Base-by-base conservation (phyloP, 2,329 filamentous ascomycete genomes). In the Diaporthe helianthi region DNA sequence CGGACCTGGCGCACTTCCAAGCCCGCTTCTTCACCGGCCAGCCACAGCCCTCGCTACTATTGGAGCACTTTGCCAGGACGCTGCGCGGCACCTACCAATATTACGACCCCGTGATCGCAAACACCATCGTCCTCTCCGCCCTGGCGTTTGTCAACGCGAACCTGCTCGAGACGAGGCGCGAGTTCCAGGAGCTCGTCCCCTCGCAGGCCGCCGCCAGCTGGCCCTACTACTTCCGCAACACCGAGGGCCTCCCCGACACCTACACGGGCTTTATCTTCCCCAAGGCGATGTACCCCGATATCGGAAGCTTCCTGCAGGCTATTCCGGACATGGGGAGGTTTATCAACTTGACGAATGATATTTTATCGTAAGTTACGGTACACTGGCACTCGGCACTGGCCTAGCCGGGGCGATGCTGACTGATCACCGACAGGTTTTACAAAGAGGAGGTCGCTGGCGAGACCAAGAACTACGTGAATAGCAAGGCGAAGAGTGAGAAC, bases 81-180 rank as follows among this genome's bases (percentile, higher is more conserved):
- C 38, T 78, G 24, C 74, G 73, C 6, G 55, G 69, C 1, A 73
- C 71, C 1, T 76, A 73, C 58, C 52, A 67, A 10, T 70, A 73
- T 53, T 78, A 74, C 67, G 72, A 76, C 10, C 73, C 76, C 1
- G 65, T 76, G 13, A 68, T 72, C 2, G 76, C 76, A 22, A 77
- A 76, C 15, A 71, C 74, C 17, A 77, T 78, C 33, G 73, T 76
- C 1, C 72, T 74, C 1, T 72, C 75, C 0, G 75, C 76, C 10
- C 72, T 78, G n/a, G 74, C 76, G 7, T 77, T 77, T n/a, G 68
- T 74, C 46, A 77, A 76, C 38, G 74, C 73, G 7, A 76, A 75
- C 10, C 71, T 72, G 24, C 71, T 78, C 36, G 75, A 78, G 55
- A 65, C 61, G 13, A 69, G 69, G 4, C 69, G 65, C 0, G 73